phyloP scores from a whole-genome alignment of 2,329 filamentous ascomycete genomes.

The Periconia sp. region DNA sequence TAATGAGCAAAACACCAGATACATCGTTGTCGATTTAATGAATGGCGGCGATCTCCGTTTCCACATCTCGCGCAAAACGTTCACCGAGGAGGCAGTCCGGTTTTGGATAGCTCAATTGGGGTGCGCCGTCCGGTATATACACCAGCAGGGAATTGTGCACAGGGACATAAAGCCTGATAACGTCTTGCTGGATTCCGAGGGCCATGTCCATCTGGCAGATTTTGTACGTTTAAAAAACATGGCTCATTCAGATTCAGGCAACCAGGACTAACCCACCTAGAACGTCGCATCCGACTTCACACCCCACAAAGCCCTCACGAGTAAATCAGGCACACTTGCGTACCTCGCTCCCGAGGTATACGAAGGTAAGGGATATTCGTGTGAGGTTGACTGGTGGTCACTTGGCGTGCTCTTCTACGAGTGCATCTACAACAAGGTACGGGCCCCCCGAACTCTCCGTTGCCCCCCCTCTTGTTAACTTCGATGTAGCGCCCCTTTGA shows the following conservation, averaged over 20 bases:
- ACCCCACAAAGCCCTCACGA: slow-evolving; percentile 79
- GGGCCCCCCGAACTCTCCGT: slow-evolving; percentile 19
- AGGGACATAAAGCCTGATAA: slow-evolving; percentile 48
- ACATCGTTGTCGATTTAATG: slow-evolving; percentile 97
- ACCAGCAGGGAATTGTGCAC: slow-evolving; percentile 47
- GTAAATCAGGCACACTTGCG: slow-evolving; percentile 94
- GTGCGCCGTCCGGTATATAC: slow-evolving; percentile 71
- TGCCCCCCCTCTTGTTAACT: slow-evolving; percentile 2
- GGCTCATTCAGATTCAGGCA: not conserved
- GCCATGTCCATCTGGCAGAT: slow-evolving; percentile 93
- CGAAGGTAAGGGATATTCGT: slow-evolving; percentile 82
- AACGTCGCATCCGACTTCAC: slow-evolving; percentile 95
- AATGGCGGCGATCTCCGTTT: slow-evolving; percentile 95
- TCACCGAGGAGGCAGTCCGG: slow-evolving; percentile 93
- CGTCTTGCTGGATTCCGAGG: slow-evolving; percentile 45
- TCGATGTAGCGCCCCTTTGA: slow-evolving; percentile 81
- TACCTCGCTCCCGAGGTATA: slow-evolving; percentile 97
- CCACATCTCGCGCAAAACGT: slow-evolving; percentile 96
- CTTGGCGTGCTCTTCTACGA: slow-evolving; percentile 98
- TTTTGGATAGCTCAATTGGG: slow-evolving; percentile 97
- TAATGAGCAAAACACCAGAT: slow-evolving; percentile 51
- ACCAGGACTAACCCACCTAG: slow-evolving; percentile 54
- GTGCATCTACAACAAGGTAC: slow-evolving; percentile 97
- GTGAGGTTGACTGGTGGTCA: slow-evolving; percentile 98
- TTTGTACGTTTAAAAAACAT: slow-evolving; percentile 66